phyloP scores from a whole-genome alignment of 257 asterid species.

The Cruciata laevipes region DNA sequence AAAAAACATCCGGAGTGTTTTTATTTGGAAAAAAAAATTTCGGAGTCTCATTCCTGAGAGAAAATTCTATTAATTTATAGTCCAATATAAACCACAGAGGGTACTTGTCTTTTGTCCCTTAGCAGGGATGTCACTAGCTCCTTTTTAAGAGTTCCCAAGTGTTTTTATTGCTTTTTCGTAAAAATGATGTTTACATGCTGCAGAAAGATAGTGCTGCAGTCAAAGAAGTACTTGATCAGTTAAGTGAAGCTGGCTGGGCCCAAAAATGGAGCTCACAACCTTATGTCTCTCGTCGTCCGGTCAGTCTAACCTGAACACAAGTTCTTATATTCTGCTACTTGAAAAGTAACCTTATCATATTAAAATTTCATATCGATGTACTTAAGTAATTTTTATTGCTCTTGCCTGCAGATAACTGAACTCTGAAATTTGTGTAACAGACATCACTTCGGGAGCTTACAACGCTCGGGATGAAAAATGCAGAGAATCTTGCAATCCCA shows the following conservation, averaged over 20 bases:
- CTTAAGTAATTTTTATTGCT: constrained; percentile 12
- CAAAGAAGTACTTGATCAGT: constrained; percentile 78
- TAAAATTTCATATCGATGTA: background rate
- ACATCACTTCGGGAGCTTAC: constrained; percentile 87
- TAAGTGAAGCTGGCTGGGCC: constrained; percentile 78
- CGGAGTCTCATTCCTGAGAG: background rate
- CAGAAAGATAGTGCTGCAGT: constrained; percentile 81
- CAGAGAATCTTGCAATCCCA: constrained; percentile 91
- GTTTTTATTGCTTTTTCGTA: background rate
- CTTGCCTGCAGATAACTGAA: constrained; percentile 9
- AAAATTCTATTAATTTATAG: too few species aligned
- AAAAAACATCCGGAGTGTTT: too few species aligned
- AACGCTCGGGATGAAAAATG: constrained; percentile 77
- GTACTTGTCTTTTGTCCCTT: background rate
- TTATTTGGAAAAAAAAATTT: too few species aligned
- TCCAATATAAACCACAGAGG: background rate
- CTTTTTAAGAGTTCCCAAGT: background rate
- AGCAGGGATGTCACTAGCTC: background rate
- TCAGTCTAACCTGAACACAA: constrained; percentile 34
- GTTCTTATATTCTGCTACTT: constrained; percentile 14
- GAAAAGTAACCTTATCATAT: constrained; percentile 8
- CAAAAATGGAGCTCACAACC: constrained; percentile 86
- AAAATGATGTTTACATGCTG: constrained; percentile 10
- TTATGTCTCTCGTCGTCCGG: constrained; percentile 89
- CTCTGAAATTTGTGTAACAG: constrained; percentile 35